phyloP scores from a whole-genome alignment of 2,329 filamentous ascomycete genomes.

The Colletotrichum ledebouriae region DNA sequence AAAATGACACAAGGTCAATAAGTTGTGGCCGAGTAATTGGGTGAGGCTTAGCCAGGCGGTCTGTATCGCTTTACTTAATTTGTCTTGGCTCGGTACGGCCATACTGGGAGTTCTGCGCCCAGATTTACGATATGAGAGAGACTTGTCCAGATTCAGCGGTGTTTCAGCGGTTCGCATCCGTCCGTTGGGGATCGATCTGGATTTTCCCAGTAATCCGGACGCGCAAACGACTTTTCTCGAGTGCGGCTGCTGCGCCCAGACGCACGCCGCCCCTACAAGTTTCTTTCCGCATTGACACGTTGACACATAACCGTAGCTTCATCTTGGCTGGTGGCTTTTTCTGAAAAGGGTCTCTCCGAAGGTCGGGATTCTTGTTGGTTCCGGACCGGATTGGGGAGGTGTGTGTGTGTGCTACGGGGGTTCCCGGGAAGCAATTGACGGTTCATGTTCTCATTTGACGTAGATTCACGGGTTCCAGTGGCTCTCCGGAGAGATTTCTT shows the following conservation, averaged over 20 bases:
- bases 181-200: slow-evolving; percentile 1
- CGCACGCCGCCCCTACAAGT: not conserved
- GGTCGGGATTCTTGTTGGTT: not conserved
- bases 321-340: not conserved
- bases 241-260: slow-evolving; percentile 3
- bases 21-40: too few relatives aligned
- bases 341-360: not conserved
- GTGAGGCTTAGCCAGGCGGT: too few relatives aligned
- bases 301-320: not conserved
- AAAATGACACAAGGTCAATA: too few relatives aligned
- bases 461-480: too few relatives aligned
- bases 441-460: not conserved
- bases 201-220: slow-evolving; percentile 5
- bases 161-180: slow-evolving; percentile 2
- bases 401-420: slow-evolving; percentile 4
- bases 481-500: too few relatives aligned
- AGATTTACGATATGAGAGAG: not conserved
- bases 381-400: not conserved
- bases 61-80: too few relatives aligned
- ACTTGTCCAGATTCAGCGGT: slow-evolving; percentile 5
- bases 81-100: not conserved
- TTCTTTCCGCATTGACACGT: not conserved
- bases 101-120: not conserved
- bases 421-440: not conserved
- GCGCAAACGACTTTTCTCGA: not conserved